Base-by-base conservation (phyloP, 345 rosid species). In the Gossypium thurberi region DNA sequence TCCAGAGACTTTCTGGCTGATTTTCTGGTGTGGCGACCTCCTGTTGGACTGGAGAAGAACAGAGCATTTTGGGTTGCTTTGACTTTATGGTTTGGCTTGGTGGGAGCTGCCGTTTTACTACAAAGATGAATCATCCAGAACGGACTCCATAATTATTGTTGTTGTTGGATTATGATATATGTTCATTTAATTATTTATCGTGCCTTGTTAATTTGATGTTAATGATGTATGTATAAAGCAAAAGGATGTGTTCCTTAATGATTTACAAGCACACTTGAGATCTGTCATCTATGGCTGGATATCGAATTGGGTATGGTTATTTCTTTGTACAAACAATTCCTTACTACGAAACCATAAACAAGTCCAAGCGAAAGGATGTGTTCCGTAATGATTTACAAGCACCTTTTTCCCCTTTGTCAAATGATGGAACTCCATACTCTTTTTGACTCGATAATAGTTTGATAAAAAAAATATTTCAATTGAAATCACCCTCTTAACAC, bases 1-100 rank as follows among this genome's bases (percentile, higher is more conserved):
- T 83, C 93, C 23, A 74, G 81, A 77, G 97, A 91, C 79, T 85
- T 83, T 64, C 57, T 91, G 20, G 94, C 86, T 3, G 92, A 92
- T 82, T 83, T 92, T 76, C 78, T 92, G 78, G 88, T 82, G 55
- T 90, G 98, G 97, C 90, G 86, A 78, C 95, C 97, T 12, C 91
- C 91, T 0, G 76, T 58, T 0, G 99, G 94, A 2, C 62, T 84
- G 72, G 90, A 84, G 81, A 95, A 89, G 78, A 95, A 78, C 79
- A 62, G 69, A 52, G 86, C 82, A 3, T 91, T 94, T 68, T 94
- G 97, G 98, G 77, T 87, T 43, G 87, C 88, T 62, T 80, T 94
- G 82, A 81, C 95, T 4, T 59, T 92, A 11, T 91, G 98, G 98
- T 71, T 94, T 21, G 88, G 90, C 59, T 85, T 94, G 84, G 96